Conservation (phyloP, 2,329 filamentous ascomycete species). For the Nothophoma quercina region DNA sequence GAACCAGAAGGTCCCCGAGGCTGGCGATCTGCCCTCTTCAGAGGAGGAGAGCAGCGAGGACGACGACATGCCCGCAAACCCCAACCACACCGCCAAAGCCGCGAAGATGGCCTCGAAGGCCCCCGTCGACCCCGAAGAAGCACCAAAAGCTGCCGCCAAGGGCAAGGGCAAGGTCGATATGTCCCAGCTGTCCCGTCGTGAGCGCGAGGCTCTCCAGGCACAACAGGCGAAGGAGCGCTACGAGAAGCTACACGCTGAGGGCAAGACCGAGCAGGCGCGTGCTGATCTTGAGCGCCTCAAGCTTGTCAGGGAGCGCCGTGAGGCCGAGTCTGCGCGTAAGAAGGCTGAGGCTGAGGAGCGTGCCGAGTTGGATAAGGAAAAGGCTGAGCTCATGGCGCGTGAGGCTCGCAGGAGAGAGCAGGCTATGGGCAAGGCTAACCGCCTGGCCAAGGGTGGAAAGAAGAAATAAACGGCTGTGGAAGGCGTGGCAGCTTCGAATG, state of each 20-base stretch:
- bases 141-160: conserved; percentile 60
- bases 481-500: background rate
- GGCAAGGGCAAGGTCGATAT: conserved; percentile 62
- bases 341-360: conserved; percentile 68
- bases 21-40: conserved; percentile 83
- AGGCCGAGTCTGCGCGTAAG: conserved; percentile 82
- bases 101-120: conserved; percentile 70
- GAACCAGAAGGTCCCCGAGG: conserved; percentile 74
- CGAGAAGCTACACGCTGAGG: conserved; percentile 88
- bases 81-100: conserved; percentile 78
- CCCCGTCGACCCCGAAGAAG: conserved; percentile 51
- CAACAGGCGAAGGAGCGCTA: conserved; percentile 89
- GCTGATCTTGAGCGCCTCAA: conserved; percentile 84
- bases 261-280: conserved; percentile 95
- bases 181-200: conserved; percentile 69
- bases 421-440: conserved; percentile 55
- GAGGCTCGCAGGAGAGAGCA: conserved; percentile 58
- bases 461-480: conserved; percentile 46
- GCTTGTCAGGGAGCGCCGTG: conserved; percentile 84
- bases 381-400: conserved; percentile 57
- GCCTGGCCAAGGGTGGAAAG: conserved; percentile 48
- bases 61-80: conserved; percentile 81
- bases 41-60: conserved; percentile 65
- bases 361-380: conserved; percentile 64
- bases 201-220: conserved; percentile 83